These are phyloP conservation scores for Flaveria floridana DNA, from an alignment of 140 eudicot genomes.

Conservation along the genomic window DNA sequence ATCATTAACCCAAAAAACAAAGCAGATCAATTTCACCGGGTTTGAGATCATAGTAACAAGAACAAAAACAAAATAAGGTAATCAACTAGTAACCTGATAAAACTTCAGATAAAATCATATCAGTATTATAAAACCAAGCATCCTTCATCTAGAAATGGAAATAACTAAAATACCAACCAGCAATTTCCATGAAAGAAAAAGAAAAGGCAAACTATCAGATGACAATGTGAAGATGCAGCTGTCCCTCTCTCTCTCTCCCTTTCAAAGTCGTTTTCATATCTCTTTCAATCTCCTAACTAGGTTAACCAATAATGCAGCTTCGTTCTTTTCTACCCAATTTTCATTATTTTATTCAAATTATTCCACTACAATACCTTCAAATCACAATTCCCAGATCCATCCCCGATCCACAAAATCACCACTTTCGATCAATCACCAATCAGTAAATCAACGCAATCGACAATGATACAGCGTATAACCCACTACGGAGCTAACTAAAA, in stretches of 20 bases:
- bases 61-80: neutral
- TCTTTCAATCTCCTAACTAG: neutral
- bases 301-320: constrained; percentile 3
- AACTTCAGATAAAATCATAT: neutral
- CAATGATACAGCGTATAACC: neutral
- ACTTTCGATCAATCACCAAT: neutral
- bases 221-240: constrained; percentile 4
- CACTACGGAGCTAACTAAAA: constrained; percentile 15
- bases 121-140: neutral
- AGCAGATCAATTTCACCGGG: neutral
- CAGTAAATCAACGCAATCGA: neutral
- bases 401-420: neutral
- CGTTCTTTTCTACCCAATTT: neutral
- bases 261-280: neutral
- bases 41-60: neutral
- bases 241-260: constrained; percentile 3
- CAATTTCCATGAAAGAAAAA: neutral
- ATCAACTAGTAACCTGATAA: neutral
- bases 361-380: neutral
- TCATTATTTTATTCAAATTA: constrained; percentile 1
- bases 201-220: neutral
- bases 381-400: neutral
- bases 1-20: neutral
- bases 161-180: neutral
- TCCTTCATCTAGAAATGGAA: neutral